phyloP scores from a whole-genome alignment of 1,139 yeast genomes.

The Sugiyamaella paludigena region DNA sequence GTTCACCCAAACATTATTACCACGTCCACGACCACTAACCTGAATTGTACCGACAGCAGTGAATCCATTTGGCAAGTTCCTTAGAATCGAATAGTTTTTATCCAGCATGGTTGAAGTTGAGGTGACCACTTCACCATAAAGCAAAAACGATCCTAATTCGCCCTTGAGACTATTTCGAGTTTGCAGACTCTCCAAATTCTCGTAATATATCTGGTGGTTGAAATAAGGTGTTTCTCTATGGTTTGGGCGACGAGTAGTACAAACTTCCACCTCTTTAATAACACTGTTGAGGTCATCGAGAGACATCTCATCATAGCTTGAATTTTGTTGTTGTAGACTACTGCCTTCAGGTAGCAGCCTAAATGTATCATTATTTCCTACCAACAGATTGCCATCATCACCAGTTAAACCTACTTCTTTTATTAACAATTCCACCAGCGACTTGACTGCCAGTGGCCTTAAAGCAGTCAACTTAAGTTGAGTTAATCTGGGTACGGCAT shows the following conservation, averaged over 20 bases:
- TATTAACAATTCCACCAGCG: slow-evolving; percentile 37
- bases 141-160: slow-evolving; percentile 58
- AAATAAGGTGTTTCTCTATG: slow-evolving; percentile 64
- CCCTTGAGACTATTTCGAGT: slow-evolving; percentile 26
- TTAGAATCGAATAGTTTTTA: slow-evolving; percentile 59
- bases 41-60: slow-evolving; percentile 78
- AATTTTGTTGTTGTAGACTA: not conserved
- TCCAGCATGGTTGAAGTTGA: slow-evolving; percentile 83
- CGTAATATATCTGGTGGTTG: slow-evolving; percentile 57
- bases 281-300: slow-evolving; percentile 53
- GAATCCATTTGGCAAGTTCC: slow-evolving; percentile 66
- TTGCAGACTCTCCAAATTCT: slow-evolving; percentile 42
- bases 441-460: slow-evolving; percentile 26
- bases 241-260: slow-evolving; percentile 45
- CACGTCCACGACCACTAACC: slow-evolving; percentile 89
- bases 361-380: slow-evolving; percentile 52
- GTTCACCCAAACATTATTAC: slow-evolving; percentile 93
- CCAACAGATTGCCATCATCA: slow-evolving; percentile 44
- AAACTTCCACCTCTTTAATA: slow-evolving; percentile 53
- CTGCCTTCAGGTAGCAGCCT: slow-evolving; percentile 17
- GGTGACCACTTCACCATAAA: slow-evolving; percentile 86
- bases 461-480: slow-evolving; percentile 53
- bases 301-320: slow-evolving; percentile 27
- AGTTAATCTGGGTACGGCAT: slow-evolving; percentile 61
- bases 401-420: slow-evolving; percentile 44